Base-by-base conservation (phyloP, 2,329 filamentous ascomycete genomes). In the Colletotrichum simmondsii region DNA sequence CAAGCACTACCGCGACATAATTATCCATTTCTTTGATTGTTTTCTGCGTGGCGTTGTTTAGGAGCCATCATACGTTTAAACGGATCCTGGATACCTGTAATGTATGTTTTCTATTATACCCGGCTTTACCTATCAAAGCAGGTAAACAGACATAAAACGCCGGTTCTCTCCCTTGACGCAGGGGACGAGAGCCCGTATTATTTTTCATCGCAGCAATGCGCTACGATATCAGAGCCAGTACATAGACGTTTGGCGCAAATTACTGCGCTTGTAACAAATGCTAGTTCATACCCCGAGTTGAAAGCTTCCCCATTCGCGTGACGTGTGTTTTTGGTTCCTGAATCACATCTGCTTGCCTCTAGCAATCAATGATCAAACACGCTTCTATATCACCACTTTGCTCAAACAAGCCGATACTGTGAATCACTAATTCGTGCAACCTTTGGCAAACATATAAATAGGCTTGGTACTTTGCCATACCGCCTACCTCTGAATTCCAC, bases 91-190 rank as follows among this genome's bases (percentile, higher is more conserved):
- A 74, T 74, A 74, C 71, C 65, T 74, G 71, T 74, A 74, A 73
- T 74, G 70, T 74, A 70, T 71, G 73, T 66, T 73, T 74, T 71
- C 62, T 67, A 65, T 71, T 74, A 73, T 74, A 74, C 61, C 71
- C 71, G 52, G 65, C 54, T 35, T 64, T 60, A 54, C 67, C 66
- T 65, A 46, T 65, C 32, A 65, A 46, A 65, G 61, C 42, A 53
- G 70, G 65, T 59, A 30, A 64, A 60, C 46, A 65, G 42, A 59
- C 46, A 56, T 46, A 58, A 26, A 22, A 59, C 24, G 32, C 35
- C 54, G 42, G 30, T 24, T 5, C 52, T 24, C 58, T 30, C 56
- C 30, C 28, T 32, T 57, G 7, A 2, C 14, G 32, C n/a, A 26
- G 67, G 35, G 37, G 49, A 49, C 11, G 53, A 22, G 35, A 60